These are phyloP conservation scores for Solanum clarkiae DNA, from an alignment of 257 asterid genomes.

Conservation along the genomic window DNA sequence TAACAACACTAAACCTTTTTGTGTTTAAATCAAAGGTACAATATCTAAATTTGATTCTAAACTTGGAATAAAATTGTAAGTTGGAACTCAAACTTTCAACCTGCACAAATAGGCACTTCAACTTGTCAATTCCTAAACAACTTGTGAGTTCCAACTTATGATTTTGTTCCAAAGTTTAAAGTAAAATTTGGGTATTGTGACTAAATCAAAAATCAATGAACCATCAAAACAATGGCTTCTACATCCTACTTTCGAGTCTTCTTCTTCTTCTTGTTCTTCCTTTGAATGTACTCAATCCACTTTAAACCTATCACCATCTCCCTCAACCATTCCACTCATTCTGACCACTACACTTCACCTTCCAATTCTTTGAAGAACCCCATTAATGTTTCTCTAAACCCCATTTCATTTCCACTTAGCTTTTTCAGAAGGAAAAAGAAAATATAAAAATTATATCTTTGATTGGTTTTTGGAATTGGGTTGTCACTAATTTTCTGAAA, in stretches of 20 bases:
- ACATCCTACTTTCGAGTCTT: not conserved
- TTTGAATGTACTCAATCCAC: slow-evolving; percentile 30
- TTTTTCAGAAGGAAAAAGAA: not conserved
- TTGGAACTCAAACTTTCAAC: too few relatives aligned
- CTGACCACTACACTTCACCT: slow-evolving; percentile 32
- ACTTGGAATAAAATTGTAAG: too few relatives aligned
- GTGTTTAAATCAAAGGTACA: not conserved
- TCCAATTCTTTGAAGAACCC: not conserved
- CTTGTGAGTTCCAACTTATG: too few relatives aligned
- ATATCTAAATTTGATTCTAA: too few relatives aligned
- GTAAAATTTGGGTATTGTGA: too few relatives aligned
- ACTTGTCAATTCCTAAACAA: too few relatives aligned
- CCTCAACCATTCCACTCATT: not conserved
- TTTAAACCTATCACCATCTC: slow-evolving; percentile 6
- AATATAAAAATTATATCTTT: not conserved
- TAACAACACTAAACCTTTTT: not conserved
- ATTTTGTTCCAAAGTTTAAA: too few relatives aligned
- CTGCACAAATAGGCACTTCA: too few relatives aligned
- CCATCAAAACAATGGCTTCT: not conserved
- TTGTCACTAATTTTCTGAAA: not conserved
- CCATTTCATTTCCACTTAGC: not conserved
- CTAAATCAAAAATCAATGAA: not conserved
- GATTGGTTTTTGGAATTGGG: not conserved
- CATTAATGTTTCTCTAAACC: not conserved
- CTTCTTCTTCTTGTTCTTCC: slow-evolving; percentile 25